Evolutionary conservation across 176 grass and related monocot species (phyloP).

Genomic region (Cenchrus purpureus): DNA sequence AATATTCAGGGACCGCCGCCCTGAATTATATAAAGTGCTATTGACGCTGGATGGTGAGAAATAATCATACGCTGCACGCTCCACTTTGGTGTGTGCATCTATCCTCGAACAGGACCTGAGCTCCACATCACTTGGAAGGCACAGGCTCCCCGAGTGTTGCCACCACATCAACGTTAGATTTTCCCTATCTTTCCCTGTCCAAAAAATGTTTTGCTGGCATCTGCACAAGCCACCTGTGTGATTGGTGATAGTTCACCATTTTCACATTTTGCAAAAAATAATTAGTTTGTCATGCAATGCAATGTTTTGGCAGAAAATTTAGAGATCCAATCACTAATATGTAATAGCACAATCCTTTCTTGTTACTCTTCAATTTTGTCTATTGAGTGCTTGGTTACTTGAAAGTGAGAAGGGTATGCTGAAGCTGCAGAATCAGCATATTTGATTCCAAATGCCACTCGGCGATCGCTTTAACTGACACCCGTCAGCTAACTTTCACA

Average conservation of each 20-base stretch:
- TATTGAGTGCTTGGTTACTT: background rate
- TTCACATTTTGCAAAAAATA: constrained; percentile 3
- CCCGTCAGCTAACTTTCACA: constrained; percentile 9
- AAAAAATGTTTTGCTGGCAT: background rate
- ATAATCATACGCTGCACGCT: constrained; percentile 27
- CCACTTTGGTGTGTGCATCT: background rate
- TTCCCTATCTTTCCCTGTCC: background rate
- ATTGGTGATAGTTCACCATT: background rate
- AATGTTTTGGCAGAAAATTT: background rate
- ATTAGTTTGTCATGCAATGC: background rate
- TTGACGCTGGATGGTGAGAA: constrained; percentile 75
- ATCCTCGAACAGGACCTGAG: background rate
- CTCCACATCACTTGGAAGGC: constrained; percentile 32
- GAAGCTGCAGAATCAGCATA: constrained; percentile 20
- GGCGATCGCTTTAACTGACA: background rate
- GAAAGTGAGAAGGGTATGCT: background rate
- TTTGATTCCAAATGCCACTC: constrained; percentile 23
- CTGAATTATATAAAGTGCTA: constrained; percentile 84
- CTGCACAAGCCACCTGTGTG: background rate
- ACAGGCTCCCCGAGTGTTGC: constrained; percentile 6
- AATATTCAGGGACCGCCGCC: constrained; percentile 81
- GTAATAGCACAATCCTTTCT: background rate
- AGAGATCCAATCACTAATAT: background rate
- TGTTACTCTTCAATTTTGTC: background rate
- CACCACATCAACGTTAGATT: background rate